A percentile compares a stretch with the other conserved stretches of the same genome.
Conservation (phyloP, 768 basidiomycete species). For the Agrocybe chaxingu region DNA sequence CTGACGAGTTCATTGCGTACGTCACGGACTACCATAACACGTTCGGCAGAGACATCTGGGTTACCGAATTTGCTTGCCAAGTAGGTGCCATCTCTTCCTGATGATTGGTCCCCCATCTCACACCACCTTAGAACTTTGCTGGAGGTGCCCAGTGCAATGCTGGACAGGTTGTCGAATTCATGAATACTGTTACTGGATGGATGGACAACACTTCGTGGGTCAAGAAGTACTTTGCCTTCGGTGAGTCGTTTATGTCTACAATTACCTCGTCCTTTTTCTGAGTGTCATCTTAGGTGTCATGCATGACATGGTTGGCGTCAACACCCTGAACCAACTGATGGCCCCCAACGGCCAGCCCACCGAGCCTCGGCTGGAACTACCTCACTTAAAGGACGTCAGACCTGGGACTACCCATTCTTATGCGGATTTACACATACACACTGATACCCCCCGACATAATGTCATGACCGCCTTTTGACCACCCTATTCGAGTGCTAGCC, state of each 20-base stretch:
- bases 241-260: constrained; percentile 33
- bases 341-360: constrained; percentile 41
- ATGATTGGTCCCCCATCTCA: neutral
- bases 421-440: constrained; percentile 7
- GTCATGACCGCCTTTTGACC: constrained; percentile 10
- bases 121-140: constrained; percentile 47
- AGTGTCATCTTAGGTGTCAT: constrained; percentile 43
- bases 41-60: constrained; percentile 45
- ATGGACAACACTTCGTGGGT: constrained; percentile 44
- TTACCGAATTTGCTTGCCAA: constrained; percentile 74
- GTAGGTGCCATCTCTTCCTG: constrained; percentile 24
- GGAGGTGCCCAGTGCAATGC: constrained; percentile 37
- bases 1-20: constrained; percentile 50
- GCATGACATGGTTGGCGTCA: constrained; percentile 54
- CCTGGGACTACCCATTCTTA: constrained; percentile 1
- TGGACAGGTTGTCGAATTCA: constrained; percentile 46
- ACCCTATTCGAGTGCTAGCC: constrained; percentile 16
- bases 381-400: constrained; percentile 28
- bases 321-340: constrained; percentile 53
- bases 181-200: constrained; percentile 37
- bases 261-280: neutral
- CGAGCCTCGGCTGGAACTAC: constrained; percentile 48
- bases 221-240: constrained; percentile 51
- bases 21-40: constrained; percentile 41
- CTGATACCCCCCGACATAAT: constrained; percentile 23